Evolutionary conservation across 2,329 filamentous ascomycete genomes (phyloP), one percentile per base, ranked within the genome.

Genomic region (Paraphoma sp.): DNA sequence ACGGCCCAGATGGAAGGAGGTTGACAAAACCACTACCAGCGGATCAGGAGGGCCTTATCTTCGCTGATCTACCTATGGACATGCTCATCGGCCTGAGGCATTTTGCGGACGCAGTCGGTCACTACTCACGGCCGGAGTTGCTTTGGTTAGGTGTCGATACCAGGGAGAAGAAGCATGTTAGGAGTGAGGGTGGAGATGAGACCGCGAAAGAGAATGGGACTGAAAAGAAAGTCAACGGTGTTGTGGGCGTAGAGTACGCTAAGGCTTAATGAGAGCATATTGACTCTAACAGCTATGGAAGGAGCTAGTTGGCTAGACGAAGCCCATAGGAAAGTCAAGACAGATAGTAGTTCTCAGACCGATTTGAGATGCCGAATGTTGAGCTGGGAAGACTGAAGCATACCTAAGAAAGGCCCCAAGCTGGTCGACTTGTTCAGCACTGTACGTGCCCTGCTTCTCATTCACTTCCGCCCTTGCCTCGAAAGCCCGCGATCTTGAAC

Each of bases 91-190:
- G 73, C 50, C 72, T 76, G 10, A 81, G 74, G 59, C 72, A 72
- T 6, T 82, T 83, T 54, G 61, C 80, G 1, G 82, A 85, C 62
- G 74, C 76, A 7, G 69, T 74, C 38, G 83, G 83, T 0, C 82
- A 85, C 70, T 84, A 84, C 56, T 79, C 76, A 46, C 69, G 82
- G 38, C 82, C 83, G 3, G 83, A 85, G 62, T 63, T 85, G 59
- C 68, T 85, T 51, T 84, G 82, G 82, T 64, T 84, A 17, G 81
- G 80, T 9, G 76, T 76, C 7, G 77, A 80, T 63, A 68, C 62
- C 14, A 60, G 63, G 40, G 65, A 73, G 52, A 76, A 76, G 61
- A 59, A 55, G 51, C 57, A 59, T 59, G 68, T 72, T 9, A 65
- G 65, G 30, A 33, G 36, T 8, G 56, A 60, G 48, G 53, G 51